Evolutionary conservation across 352 stramenopile genomes (phyloP), one percentile per base, ranked within the genome.

Genomic region (Phytophthora kernoviae): DNA sequence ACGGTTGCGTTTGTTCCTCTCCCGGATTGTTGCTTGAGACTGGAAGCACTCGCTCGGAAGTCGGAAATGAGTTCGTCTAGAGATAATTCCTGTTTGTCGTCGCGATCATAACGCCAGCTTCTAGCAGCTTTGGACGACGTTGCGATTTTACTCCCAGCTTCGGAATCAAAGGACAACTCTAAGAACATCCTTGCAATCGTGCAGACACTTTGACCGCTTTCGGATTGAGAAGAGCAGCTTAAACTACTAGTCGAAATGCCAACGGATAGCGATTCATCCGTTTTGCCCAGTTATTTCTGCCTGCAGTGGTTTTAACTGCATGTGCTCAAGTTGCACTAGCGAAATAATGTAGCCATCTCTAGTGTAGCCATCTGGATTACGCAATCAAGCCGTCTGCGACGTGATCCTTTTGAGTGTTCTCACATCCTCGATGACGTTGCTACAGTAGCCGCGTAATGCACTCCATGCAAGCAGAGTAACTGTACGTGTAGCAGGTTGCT

Each of bases 21-120:
- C 5, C n/a, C 33, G 4, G 37, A 4, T 30, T 30, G 36, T 7
- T 54, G 33, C 37, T 42, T 53, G 20, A 4, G 49, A 59, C 30
- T 66, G 5, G 64, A 61, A 9, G 73, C 57, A 32, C 73, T 84
- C 18, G 74, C 59, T 0, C 70, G 62, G 41, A 88, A 88, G 26
- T 65, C 65, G 12, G 64, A 72, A 53, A 88, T 84, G 32, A 88
- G 62, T 17, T 72, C 66, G 40, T 84, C 73, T 8, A 88, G 62
- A 15, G 78, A 87, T 20, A 61, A 52, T 22, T 60, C 60, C 14
- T 59, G 18, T 14, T 65, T 49, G 0, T 61, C 55, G 4, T 70
- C 27, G 9, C 14, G 41, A 9, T 59, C 46, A 30, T 65, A 53
- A 4, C 43, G 22, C 47, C 41, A 40, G 9, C 47, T 42, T 39